Conservation (phyloP, 108 stramenopile genomes). For the Nitzschia sp. region DNA sequence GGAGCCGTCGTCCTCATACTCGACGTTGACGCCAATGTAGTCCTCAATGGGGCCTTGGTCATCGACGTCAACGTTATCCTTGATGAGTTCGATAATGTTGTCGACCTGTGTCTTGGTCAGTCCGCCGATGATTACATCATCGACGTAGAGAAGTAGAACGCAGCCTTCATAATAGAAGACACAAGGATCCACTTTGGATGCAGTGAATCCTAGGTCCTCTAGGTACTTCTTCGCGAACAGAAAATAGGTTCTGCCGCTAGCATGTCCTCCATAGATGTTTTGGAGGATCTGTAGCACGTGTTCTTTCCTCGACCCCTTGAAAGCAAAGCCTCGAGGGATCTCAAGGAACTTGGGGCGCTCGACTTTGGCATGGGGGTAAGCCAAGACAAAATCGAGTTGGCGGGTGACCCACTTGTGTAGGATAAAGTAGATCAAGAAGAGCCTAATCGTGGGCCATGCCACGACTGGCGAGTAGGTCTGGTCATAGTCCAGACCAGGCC, state of each 20-base stretch:
- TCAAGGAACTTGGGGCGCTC: not conserved
- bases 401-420: conserved; percentile 31
- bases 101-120: not conserved
- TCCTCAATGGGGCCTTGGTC: conserved; percentile 27
- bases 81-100: not conserved
- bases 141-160: conserved; percentile 52
- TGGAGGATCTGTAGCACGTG: conserved; percentile 25
- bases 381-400: conserved; percentile 54
- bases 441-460: conserved; percentile 44
- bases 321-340: conserved; percentile 6
- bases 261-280: too few species aligned
- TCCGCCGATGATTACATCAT: conserved; percentile 37
- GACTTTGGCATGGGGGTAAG: conserved; percentile 14
- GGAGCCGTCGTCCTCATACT: conserved; percentile 1
- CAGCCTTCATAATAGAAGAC: conserved; percentile 23
- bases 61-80: conserved; percentile 10
- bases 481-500: conserved; percentile 16
- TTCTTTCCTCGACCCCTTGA: not conserved
- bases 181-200: too few species aligned
- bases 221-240: too few species aligned
- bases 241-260: too few species aligned
- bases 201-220: not conserved
- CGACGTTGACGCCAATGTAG: conserved; percentile 38
- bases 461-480: conserved; percentile 54
- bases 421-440: conserved; percentile 31